A percentile compares a stretch with the other conserved stretches of the same genome.
Evolutionary conservation across 129 eudicot genomes (phyloP).

Genomic region (Artemisia annua): DNA sequence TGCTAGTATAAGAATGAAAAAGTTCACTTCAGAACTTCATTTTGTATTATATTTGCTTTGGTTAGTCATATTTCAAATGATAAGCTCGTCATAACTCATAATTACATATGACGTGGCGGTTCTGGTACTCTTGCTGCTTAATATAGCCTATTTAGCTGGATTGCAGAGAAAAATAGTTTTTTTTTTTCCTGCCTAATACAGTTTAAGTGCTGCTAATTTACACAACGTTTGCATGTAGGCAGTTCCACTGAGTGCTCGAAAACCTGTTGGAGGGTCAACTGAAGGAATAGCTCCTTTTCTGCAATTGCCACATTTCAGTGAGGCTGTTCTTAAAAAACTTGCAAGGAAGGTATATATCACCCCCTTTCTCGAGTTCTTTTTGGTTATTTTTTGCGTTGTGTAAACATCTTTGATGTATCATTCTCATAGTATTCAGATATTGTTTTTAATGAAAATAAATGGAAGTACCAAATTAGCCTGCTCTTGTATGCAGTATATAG

Average conservation of each 20-base stretch:
- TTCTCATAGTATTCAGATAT: no score
- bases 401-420: no score
- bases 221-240: conserved; percentile 51
- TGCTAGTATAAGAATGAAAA: neutral
- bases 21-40: neutral
- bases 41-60: neutral
- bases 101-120: neutral
- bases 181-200: neutral
- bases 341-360: conserved; percentile 63
- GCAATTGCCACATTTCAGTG: conserved; percentile 95
- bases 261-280: conserved; percentile 69
- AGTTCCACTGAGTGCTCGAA: conserved; percentile 91
- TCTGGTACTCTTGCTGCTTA: neutral
- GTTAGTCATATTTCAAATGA: neutral
- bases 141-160: neutral
- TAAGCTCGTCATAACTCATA: neutral
- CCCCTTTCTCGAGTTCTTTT: no score
- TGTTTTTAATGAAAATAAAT: no score
- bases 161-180: neutral
- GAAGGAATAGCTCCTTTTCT: conserved; percentile 92
- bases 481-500: no score
- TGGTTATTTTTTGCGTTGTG: no score
- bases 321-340: conserved; percentile 78
- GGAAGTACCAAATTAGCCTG: no score
- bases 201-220: conserved; percentile 13